Evolutionary conservation across 495 filamentous ascomycete genomes (phyloP), one percentile per base, ranked within the genome.

Genomic region (Neurospora sp.): DNA sequence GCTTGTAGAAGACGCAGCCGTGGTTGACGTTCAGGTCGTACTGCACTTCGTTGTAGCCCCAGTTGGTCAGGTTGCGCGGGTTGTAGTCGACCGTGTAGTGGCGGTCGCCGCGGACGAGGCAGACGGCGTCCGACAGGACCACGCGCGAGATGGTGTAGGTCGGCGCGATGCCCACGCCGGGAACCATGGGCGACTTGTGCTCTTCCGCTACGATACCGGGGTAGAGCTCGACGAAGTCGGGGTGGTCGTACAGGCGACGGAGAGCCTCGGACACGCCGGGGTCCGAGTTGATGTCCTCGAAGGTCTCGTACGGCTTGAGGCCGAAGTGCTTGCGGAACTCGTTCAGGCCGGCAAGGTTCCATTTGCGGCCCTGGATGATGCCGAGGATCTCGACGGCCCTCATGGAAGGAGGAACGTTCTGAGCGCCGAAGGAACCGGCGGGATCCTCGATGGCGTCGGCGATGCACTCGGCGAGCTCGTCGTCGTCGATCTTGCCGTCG

Each of bases 271-370:
- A 88, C 38, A 96, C 89, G n/a, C 88, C 86, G 8, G 89, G 89
- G 78, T 97, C 90, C 0, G 88, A 85, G 77, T 94, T 97, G 84
- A 97, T 96, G 72, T 93, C 91, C 74, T 94, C 91, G 71, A 97
- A 97, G 0, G 87, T 91, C 76, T 90, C 85, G 78, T 97, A 89
- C 1, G 89, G 88, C 73, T 89, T 87, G 21, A 97, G 83, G 11
- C 89, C 90, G 76, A 96, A 95, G 83, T 92, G 93, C 75, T 89
- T 85, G 42, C 94, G 86, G 83, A 97, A 94, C 80, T 97, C 94
- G 79, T 97, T 97, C 71, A 97, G 83, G 4, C 92, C 91, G 1
- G 91, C 91, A 31, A 94, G 77, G 74, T 93, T 93, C 94, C 94
- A 97, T 24, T 88, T 86, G 11, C 94, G 89, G 4, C 91, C 90